phyloP scores from a whole-genome alignment of 2,329 filamentous ascomycete species.

The Rhynchosporium secalis region DNA sequence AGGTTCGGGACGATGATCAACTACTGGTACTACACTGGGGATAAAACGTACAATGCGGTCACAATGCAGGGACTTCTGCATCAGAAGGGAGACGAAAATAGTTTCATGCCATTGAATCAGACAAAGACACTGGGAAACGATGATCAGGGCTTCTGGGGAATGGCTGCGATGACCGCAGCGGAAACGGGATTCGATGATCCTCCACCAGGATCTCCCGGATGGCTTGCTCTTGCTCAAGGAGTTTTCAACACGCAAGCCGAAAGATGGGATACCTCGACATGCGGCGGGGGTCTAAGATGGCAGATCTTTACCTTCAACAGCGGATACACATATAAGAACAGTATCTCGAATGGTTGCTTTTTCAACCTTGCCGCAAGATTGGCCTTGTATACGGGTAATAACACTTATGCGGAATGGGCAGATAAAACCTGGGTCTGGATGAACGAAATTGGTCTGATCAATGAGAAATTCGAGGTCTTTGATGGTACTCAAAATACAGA shows the following conservation, averaged over 20 bases:
- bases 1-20: slow-evolving; percentile 67
- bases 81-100: slow-evolving; percentile 68
- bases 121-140: slow-evolving; percentile 64
- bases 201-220: slow-evolving; percentile 55
- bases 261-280: slow-evolving; percentile 69
- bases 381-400: slow-evolving; percentile 73
- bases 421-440: slow-evolving; percentile 73
- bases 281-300: slow-evolving; percentile 75
- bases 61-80: slow-evolving; percentile 68
- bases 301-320: slow-evolving; percentile 82
- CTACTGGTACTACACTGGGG: slow-evolving; percentile 81
- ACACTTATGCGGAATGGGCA: slow-evolving; percentile 76
- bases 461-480: slow-evolving; percentile 53
- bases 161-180: slow-evolving; percentile 68
- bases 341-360: slow-evolving; percentile 62
- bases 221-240: slow-evolving; percentile 71
- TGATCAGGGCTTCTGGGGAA: slow-evolving; percentile 72
- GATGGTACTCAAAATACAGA: slow-evolving; percentile 59
- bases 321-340: slow-evolving; percentile 76
- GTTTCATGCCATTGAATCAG: slow-evolving; percentile 77
- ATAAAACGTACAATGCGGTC: slow-evolving; percentile 63
- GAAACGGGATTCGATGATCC: slow-evolving; percentile 64
- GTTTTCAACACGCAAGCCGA: slow-evolving; percentile 76
- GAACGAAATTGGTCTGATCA: slow-evolving; percentile 55
- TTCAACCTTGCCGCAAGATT: slow-evolving; percentile 65